Percentiles rank a stretch among this genome's conserved stretches.
Evolutionary conservation across 345 rosid genomes (phyloP).

Genomic region (Chamaenerion angustifolium): DNA sequence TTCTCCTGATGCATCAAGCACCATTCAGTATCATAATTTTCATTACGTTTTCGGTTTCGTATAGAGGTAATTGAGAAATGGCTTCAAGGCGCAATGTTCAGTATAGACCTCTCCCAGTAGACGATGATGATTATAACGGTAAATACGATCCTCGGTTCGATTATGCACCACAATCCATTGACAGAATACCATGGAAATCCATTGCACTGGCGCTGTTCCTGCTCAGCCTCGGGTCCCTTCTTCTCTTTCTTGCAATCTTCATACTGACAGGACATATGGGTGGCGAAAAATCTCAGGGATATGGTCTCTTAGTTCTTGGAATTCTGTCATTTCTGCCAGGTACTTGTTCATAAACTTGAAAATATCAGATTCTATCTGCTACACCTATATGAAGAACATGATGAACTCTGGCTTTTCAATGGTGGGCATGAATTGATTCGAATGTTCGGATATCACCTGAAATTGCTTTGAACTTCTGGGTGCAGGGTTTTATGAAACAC

Average conservation of each 20-base stretch:
- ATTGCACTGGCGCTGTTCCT: constrained; percentile 59
- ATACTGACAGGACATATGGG: constrained; percentile 83
- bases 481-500: constrained; percentile 82
- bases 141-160: constrained; percentile 57
- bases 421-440: no score
- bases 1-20: neutral
- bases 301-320: constrained; percentile 69
- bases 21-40: neutral
- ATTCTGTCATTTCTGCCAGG: constrained; percentile 84
- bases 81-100: constrained; percentile 38
- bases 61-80: constrained; percentile 18
- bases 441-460: no score
- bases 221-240: constrained; percentile 50
- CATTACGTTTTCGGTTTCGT: neutral
- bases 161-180: constrained; percentile 42
- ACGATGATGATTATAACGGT: constrained; percentile 30
- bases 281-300: constrained; percentile 67
- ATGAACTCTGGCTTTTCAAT: no score
- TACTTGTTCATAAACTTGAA: constrained; percentile 8
- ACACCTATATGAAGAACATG: neutral
- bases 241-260: constrained; percentile 56
- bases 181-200: constrained; percentile 76
- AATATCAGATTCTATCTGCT: neutral
- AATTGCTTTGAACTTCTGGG: no score
- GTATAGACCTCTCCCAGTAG: constrained; percentile 42